Evolutionary conservation across 2,329 filamentous ascomycete species (phyloP), one percentile per base, ranked within the genome.

Genomic region (Verticillium zaregamsianum): DNA sequence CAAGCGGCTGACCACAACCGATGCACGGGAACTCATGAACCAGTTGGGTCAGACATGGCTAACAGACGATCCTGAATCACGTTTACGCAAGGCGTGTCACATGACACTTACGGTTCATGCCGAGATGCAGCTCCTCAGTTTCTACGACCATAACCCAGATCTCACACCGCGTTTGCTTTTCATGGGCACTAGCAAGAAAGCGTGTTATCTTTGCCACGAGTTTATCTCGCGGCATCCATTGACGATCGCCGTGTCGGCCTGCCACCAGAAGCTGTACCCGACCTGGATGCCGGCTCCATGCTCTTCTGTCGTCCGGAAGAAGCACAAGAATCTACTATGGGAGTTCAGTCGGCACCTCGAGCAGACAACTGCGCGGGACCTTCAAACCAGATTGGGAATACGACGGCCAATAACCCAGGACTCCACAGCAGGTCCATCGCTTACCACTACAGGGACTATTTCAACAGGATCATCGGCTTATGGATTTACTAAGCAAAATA

Each of bases 171-270:
- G 60, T 3, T 49, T 73, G 12, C 59, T 59, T 0, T 70, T 71
- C 31, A 73, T 74, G n/a, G 72, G 72, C 8, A 70, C 69, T 0
- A 74, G 72, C 59, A 74, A 74, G 59, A 74, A 74, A 54, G 67
- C 72, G 2, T 74, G 72, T 57, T 74, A 68, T 57, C 66, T 74
- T 9, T 74, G 72, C 58, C 54, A 70, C 39, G 45, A 65, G 39
- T 74, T 66, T 37, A 59, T 74, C 14, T 56, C 55, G 17, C 66
- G 56, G 2, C 70, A 73, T 62, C 66, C 68, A 12, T 66, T 68
- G 1, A 59, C 14, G 25, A 64, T 74, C 11, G 33, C 59, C 12
- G 68, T 70, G 12, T 73, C 70, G 1, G 69, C 71, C 12, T 65
- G 66, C 58, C 71, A 74, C 61, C 70, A 74, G 59, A 74, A 72